Conservation (phyloP, 306 rosid species). For the Sicyos edulis region DNA sequence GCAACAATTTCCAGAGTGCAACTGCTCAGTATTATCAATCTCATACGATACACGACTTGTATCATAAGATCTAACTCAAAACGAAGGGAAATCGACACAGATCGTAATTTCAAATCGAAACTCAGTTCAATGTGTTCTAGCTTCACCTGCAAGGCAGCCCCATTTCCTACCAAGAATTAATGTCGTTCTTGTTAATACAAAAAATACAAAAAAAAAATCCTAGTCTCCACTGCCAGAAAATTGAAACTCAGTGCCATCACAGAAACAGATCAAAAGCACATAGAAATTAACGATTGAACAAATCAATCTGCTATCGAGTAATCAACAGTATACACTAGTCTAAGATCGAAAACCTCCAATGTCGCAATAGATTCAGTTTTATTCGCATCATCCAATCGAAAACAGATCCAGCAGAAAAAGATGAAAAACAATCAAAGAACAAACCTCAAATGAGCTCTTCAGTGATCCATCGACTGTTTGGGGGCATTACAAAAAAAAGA, state of each 20-base stretch:
- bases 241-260: not conserved
- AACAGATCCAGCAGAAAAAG: slow-evolving; percentile 26
- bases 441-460: slow-evolving; percentile 71
- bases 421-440: slow-evolving; percentile 7
- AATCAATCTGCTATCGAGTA: not conserved
- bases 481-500: not conserved
- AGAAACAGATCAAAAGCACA: slow-evolving; percentile 16
- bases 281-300: not conserved
- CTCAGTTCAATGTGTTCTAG: not conserved
- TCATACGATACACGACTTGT: too few relatives aligned
- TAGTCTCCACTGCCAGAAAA: not conserved
- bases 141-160: slow-evolving; percentile 19
- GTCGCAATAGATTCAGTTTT: not conserved
- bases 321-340: not conserved
- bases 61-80: too few relatives aligned
- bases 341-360: slow-evolving; percentile 7
- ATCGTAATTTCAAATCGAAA: too few relatives aligned
- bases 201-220: not conserved
- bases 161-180: not conserved
- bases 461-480: slow-evolving; percentile 58
- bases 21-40: not conserved
- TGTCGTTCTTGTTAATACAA: not conserved
- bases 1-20: not conserved
- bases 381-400: not conserved
- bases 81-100: too few relatives aligned